phyloP scores from a whole-genome alignment of 768 basidiomycete genomes.

The Tephrocybe rancida region DNA sequence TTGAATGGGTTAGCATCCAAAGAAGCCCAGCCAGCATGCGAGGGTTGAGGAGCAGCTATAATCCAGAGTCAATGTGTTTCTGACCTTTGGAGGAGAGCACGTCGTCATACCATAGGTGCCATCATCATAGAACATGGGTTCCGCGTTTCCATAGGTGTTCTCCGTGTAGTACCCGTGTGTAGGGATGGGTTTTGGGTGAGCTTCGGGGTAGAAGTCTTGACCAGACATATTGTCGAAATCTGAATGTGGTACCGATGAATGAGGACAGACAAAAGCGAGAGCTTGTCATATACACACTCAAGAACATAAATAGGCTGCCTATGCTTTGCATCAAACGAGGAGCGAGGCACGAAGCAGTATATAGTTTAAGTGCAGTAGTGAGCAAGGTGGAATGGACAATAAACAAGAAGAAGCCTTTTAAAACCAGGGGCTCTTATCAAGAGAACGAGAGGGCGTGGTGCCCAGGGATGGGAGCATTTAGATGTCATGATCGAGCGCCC shows the following conservation, averaged over 20 bases:
- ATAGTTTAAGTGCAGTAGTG: not conserved
- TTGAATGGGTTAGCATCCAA: conserved; percentile 1
- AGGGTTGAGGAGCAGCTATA: not conserved
- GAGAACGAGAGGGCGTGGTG: conserved; percentile 21
- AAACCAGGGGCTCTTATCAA: conserved; percentile 31
- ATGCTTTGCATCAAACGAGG: conserved; percentile 14
- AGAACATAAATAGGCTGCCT: conserved; percentile 4
- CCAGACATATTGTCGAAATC: conserved; percentile 16
- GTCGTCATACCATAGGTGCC: not conserved
- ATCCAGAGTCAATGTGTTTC: not conserved
- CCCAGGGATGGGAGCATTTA: conserved; percentile 29
- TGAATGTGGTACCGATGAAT: not conserved
- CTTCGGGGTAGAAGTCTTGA: conserved; percentile 3
- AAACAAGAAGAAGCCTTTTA: conserved; percentile 8
- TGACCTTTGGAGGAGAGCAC: not conserved
- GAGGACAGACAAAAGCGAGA: not conserved
- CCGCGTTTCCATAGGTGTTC: not conserved
- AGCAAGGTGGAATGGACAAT: not conserved
- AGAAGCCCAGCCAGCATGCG: conserved; percentile 3
- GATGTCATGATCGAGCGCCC: conserved; percentile 34
- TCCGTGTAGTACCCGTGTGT: conserved; percentile 5
- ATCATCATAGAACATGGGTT: not conserved
- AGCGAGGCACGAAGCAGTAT: not conserved
- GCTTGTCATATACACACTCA: not conserved
- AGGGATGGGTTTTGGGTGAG: conserved; percentile 7